Conservation (phyloP, 2,329 filamentous ascomycete species). For the Acrodontium crateriforme region DNA sequence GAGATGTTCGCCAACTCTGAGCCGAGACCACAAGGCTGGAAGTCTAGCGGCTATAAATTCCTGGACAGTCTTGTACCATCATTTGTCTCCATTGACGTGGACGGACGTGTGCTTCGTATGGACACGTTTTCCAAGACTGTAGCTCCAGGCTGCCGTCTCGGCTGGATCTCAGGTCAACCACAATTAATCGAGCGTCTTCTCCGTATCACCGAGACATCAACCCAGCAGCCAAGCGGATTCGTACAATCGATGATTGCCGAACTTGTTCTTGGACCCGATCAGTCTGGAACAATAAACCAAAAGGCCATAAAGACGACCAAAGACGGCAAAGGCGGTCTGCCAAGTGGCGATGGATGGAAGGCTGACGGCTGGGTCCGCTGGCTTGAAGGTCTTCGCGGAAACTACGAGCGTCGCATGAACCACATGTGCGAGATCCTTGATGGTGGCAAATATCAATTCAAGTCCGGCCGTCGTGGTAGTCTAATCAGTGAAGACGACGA, state of each 20-base stretch:
- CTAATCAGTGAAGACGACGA: conserved; percentile 14
- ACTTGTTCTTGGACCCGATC: conserved; percentile 58
- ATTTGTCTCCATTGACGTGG: conserved; percentile 65
- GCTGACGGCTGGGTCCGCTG: conserved; percentile 80
- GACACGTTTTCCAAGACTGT: conserved; percentile 93
- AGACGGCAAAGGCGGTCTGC: conserved; percentile 33
- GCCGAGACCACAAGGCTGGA: conserved; percentile 33
- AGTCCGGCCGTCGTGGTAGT: conserved; percentile 38
- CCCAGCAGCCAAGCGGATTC: conserved; percentile 78
- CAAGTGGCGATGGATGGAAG: conserved; percentile 54
- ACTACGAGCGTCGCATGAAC: conserved; percentile 76
- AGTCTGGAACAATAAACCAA: conserved; percentile 32
- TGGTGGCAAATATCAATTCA: conserved; percentile 49
- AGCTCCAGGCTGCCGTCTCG: conserved; percentile 75
- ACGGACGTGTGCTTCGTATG: conserved; percentile 76
- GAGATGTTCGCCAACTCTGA: conserved; percentile 31
- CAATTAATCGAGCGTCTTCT: conserved; percentile 58
- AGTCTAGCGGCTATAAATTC: conserved; percentile 57
- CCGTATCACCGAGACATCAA: conserved; percentile 62
- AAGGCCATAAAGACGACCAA: conserved; percentile 16
- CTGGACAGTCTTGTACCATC: conserved; percentile 73
- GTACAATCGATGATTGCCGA: conserved; percentile 72
- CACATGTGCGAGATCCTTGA: conserved; percentile 64
- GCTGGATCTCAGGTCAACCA: conserved; percentile 81
- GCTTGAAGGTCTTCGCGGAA: conserved; percentile 70